Conservation (phyloP, 1,284 basidiomycete species). For the Hemileia vastatrix region DNA sequence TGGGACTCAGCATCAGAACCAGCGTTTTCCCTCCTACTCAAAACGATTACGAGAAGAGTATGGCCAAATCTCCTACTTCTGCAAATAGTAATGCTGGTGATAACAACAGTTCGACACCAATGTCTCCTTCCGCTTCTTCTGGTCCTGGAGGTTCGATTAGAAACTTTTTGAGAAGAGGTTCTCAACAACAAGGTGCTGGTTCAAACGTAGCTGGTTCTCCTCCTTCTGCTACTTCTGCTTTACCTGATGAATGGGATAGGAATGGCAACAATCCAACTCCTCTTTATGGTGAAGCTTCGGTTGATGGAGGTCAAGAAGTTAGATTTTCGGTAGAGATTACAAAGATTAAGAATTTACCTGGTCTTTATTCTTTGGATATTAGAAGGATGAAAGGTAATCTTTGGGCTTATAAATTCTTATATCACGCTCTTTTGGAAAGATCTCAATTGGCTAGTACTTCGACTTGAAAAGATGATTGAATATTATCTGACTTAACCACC, state of each 20-base stretch:
- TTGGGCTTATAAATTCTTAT: conserved; percentile 68
- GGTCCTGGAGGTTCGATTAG: conserved; percentile 27
- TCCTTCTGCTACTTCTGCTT: not conserved
- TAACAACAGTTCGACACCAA: conserved; percentile 20
- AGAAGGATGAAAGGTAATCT: conserved; percentile 81
- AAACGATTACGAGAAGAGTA: conserved; percentile 32
- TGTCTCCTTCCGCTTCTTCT: conserved; percentile 25
- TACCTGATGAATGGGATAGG: not conserved
- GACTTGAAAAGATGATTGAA: not conserved
- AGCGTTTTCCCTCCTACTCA: conserved; percentile 38
- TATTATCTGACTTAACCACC: too few species aligned
- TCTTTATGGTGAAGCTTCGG: conserved; percentile 64
- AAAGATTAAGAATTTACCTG: conserved; percentile 2
- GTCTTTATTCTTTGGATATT: conserved; percentile 59
- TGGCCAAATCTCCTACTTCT: not conserved
- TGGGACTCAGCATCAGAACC: conserved; percentile 36
- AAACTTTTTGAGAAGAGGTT: conserved; percentile 34
- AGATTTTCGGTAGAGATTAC: conserved; percentile 52
- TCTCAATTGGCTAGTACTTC: conserved; percentile 2
- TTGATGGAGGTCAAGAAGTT: conserved; percentile 83
- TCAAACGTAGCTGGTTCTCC: not conserved
- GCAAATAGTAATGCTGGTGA: not conserved
- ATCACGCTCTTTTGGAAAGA: conserved; percentile 32
- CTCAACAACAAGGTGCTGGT: conserved; percentile 20
- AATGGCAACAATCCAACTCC: conserved; percentile 45